Conservation (phyloP, 177 flowering plant species). For the Telopea speciosissima region DNA sequence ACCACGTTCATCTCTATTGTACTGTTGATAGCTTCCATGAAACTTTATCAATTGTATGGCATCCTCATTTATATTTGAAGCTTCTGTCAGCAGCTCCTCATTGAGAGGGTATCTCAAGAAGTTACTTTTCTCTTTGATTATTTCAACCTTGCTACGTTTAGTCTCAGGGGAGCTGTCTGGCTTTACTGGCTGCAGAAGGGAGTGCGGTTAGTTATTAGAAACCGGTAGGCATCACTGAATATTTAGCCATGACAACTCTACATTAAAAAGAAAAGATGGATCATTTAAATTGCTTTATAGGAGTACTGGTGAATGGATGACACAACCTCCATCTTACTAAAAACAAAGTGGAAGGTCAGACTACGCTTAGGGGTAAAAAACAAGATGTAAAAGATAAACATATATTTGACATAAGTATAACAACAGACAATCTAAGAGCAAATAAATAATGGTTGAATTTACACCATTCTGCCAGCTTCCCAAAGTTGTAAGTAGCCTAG, state of each 20-base stretch:
- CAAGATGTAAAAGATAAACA: background rate
- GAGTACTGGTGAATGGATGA: background rate
- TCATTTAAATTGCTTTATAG: background rate
- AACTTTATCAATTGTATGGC: constrained; percentile 93
- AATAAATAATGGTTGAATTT: background rate
- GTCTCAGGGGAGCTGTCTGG: constrained; percentile 45
- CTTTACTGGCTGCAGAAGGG: constrained; percentile 68
- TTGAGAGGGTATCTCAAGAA: constrained; percentile 90
- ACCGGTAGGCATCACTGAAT: background rate
- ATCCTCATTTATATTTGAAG: constrained; percentile 76
- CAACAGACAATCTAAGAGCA: background rate
- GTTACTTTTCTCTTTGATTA: constrained; percentile 90
- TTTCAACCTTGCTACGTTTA: constrained; percentile 96
- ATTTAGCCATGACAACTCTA: too few relatives aligned
- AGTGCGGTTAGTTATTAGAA: background rate
- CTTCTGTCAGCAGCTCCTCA: constrained; percentile 82
- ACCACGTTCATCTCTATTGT: constrained; percentile 79
- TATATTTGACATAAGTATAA: background rate
- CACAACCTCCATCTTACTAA: background rate
- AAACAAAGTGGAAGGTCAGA: background rate
- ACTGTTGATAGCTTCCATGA: constrained; percentile 96
- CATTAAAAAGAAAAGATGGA: background rate
- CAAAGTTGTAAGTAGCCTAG: too few relatives aligned
- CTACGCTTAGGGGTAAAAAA: background rate
- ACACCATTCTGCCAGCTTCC: background rate